phyloP scores from a whole-genome alignment of 805 yeast genomes.

The Isabelozyma rhagii region DNA sequence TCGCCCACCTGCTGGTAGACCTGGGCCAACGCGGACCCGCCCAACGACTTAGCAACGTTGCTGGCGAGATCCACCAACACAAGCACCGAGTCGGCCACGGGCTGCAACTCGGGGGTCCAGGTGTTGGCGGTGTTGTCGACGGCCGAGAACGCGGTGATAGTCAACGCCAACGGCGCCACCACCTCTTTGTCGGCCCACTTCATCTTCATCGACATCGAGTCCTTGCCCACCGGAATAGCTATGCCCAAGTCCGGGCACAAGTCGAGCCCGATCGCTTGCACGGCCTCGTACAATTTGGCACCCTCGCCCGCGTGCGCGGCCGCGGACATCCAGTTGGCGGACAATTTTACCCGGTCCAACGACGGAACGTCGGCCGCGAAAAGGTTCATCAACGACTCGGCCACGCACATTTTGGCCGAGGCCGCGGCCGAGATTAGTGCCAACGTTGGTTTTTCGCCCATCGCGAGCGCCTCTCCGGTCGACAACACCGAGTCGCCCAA shows the following conservation, averaged over 20 bases:
- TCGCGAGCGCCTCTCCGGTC: conserved; percentile 96
- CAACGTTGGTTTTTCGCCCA: conserved; percentile 93
- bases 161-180: conserved; percentile 90
- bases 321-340: conserved; percentile 99
- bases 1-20: conserved; percentile 87
- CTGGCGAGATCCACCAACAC: conserved; percentile 79
- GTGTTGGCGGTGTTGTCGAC: conserved; percentile 82
- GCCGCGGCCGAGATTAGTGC: conserved; percentile 88
- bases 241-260: conserved; percentile 91
- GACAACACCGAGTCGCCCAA: conserved; percentile 65
- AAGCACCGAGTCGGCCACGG: conserved; percentile 55
- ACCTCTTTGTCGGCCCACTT: conserved; percentile 92
- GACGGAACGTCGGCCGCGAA: conserved; percentile 85
- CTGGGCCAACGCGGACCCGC: conserved; percentile 95
- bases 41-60: conserved; percentile 53
- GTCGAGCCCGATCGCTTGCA: conserved; percentile 91
- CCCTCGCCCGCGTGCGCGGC: conserved; percentile 96
- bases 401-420: conserved; percentile 92
- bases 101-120: conserved; percentile 87
- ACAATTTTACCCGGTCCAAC: conserved; percentile 72
- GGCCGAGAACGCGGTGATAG: conserved; percentile 88
- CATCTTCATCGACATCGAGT: conserved; percentile 99
- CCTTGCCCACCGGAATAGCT: conserved; percentile 97
- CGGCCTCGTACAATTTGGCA: conserved; percentile 91
- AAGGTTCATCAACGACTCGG: conserved; percentile 86